Conservation (phyloP, 306 rosid genomes). For the Potentilla sterilis region DNA sequence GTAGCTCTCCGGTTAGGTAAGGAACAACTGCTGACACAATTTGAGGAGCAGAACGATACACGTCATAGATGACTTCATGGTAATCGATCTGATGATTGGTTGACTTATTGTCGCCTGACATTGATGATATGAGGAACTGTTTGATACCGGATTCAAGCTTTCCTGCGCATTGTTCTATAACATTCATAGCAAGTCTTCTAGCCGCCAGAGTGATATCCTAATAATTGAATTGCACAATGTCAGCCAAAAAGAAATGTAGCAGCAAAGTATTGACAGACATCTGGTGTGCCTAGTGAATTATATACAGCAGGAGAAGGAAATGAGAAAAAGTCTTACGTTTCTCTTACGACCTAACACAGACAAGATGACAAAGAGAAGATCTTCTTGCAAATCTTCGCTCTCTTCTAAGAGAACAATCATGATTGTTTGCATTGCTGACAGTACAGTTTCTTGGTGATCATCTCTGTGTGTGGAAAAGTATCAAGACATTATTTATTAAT, state of each 20-base stretch:
- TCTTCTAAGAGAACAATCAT: conserved; percentile 92
- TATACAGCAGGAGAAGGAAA: conserved; percentile 24
- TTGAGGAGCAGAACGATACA: conserved; percentile 89
- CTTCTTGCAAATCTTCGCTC: conserved; percentile 84
- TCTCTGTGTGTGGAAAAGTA: conserved; percentile 50
- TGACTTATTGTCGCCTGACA: conserved; percentile 80
- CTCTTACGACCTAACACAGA: conserved; percentile 75
- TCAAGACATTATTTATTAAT: not conserved
- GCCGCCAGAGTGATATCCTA: conserved; percentile 85
- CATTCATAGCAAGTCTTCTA: conserved; percentile 97
- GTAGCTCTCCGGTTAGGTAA: conserved; percentile 86
- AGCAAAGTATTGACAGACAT: conserved; percentile 4
- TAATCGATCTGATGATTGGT: conserved; percentile 57
- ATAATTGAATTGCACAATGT: conserved; percentile 31
- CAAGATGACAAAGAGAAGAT: conserved; percentile 60
- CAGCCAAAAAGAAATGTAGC: conserved; percentile 6
- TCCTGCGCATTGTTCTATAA: conserved; percentile 72
- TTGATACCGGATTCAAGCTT: conserved; percentile 88
- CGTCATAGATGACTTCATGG: conserved; percentile 83
- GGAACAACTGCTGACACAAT: conserved; percentile 79
- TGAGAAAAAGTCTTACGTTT: conserved; percentile 50
- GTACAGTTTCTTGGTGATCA: conserved; percentile 90
- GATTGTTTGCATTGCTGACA: conserved; percentile 91
- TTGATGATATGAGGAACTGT: conserved; percentile 74
- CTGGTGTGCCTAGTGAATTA: conserved; percentile 8